phyloP scores from a whole-genome alignment of 1,284 basidiomycete genomes.

The Ustilago crameri region DNA sequence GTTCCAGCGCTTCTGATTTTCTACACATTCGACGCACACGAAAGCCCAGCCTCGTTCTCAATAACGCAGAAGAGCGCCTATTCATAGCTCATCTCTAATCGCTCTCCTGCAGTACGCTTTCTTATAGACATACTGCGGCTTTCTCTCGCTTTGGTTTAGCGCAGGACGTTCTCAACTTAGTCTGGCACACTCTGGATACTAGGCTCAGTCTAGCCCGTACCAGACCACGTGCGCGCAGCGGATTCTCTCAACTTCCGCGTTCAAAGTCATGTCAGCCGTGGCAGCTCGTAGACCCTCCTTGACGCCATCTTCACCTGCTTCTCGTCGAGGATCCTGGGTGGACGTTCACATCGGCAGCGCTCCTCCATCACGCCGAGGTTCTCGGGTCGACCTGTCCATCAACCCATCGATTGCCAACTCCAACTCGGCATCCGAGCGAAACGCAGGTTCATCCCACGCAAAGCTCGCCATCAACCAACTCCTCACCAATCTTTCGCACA shows the following conservation, averaged over 20 bases:
- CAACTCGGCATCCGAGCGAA: constrained; percentile 3
- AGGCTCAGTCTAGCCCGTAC: background rate
- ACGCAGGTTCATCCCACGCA: constrained; percentile 10
- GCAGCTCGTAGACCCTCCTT: constrained; percentile 36
- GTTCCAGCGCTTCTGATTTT: no score
- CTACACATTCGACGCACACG: no score
- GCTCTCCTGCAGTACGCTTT: no score
- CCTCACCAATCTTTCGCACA: constrained; percentile 27
- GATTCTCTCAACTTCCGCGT: background rate
- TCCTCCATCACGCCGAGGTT: constrained; percentile 28
- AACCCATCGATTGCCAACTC: constrained; percentile 7
- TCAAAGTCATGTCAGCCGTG: constrained; percentile 29
- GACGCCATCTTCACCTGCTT: constrained; percentile 41
- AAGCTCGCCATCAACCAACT: constrained; percentile 37
- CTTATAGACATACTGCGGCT: no score
- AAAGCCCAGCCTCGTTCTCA: no score
- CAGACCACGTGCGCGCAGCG: background rate
- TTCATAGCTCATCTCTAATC: no score
- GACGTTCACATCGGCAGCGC: constrained; percentile 21
- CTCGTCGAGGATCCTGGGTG: constrained; percentile 43
- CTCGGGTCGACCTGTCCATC: constrained; percentile 30
- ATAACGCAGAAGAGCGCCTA: no score
- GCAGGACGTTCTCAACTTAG: no score
- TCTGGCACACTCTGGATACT: background rate
- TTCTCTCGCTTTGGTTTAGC: background rate